Conservation (phyloP, 306 rosid genomes). For the Vachellia collinsii region DNA sequence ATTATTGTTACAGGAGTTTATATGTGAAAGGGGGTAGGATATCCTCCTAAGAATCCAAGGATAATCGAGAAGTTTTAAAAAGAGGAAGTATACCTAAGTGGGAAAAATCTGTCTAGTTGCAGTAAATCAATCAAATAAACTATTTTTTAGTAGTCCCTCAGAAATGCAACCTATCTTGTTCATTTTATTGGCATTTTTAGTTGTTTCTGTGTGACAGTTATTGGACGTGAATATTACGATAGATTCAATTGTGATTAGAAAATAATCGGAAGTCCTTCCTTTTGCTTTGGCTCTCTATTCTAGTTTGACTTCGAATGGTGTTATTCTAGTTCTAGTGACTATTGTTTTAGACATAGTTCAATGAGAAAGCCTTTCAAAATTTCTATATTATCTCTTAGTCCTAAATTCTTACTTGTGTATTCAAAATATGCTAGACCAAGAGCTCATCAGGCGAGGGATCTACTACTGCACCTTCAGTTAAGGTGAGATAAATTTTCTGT, state of each 20-base stretch:
- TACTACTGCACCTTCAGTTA: constrained; percentile 49
- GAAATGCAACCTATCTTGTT: background rate
- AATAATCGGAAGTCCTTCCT: too few species aligned
- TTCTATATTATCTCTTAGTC: constrained; percentile 12
- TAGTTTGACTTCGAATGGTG: background rate
- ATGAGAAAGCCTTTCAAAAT: background rate
- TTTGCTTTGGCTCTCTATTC: background rate
- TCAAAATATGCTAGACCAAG: constrained; percentile 58
- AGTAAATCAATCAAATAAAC: background rate
- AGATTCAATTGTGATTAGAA: background rate
- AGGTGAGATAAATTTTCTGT: constrained; percentile 49
- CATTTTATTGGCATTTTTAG: background rate
- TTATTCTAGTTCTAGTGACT: constrained; percentile 11
- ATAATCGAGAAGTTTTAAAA: background rate
- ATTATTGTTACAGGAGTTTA: background rate
- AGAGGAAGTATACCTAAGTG: background rate
- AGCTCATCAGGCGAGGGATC: constrained; percentile 65
- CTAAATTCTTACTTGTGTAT: constrained; percentile 29
- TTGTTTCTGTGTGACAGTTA: background rate
- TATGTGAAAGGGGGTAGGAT: background rate
- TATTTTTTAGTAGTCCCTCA: background rate
- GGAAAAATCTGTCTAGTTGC: too few species aligned
- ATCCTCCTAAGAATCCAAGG: background rate
- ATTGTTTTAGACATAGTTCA: background rate
- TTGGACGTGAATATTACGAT: background rate